phyloP scores from a whole-genome alignment of 2,329 filamentous ascomycete genomes.

The Pseudodiploospora longispora region DNA sequence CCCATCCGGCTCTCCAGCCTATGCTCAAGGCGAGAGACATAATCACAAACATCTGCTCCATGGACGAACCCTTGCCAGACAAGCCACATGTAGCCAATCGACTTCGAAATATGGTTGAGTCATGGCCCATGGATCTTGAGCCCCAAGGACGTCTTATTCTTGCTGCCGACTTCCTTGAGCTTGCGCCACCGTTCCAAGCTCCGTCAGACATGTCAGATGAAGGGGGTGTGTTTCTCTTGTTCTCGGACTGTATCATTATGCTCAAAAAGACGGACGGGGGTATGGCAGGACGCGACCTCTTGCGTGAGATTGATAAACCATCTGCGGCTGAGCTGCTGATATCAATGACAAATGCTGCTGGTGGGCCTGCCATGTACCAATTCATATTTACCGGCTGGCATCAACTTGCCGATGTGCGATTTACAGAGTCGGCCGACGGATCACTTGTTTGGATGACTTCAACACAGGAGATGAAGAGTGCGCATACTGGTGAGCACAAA shows the following conservation, averaged over 20 bases:
- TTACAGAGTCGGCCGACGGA: constrained; percentile 62
- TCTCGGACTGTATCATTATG: constrained; percentile 72
- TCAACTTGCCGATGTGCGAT: constrained; percentile 59
- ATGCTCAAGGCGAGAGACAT: constrained; percentile 88
- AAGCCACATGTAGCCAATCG: constrained; percentile 67
- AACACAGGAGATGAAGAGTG: constrained; percentile 50
- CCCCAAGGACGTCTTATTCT: constrained; percentile 72
- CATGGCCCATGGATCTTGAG: constrained; percentile 65
- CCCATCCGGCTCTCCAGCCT: constrained; percentile 73
- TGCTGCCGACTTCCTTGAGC: constrained; percentile 71
- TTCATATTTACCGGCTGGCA: constrained; percentile 70
- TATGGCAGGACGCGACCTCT: constrained; percentile 64
- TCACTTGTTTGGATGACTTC: constrained; percentile 61
- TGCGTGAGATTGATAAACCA: constrained; percentile 80
- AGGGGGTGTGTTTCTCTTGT: constrained; percentile 70
- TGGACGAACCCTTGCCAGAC: constrained; percentile 64
- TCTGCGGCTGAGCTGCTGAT: constrained; percentile 55
- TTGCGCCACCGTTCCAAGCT: constrained; percentile 60
- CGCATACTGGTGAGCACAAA: constrained; percentile 34
- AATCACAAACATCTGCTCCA: constrained; percentile 91
- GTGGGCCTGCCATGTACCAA: constrained; percentile 56
- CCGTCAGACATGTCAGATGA: constrained; percentile 36
- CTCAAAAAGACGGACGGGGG: constrained; percentile 58
- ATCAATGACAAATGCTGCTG: constrained; percentile 55
- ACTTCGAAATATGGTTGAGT: constrained; percentile 66